phyloP scores from a whole-genome alignment of 768 basidiomycete genomes.

The Trametopsis cervina region DNA sequence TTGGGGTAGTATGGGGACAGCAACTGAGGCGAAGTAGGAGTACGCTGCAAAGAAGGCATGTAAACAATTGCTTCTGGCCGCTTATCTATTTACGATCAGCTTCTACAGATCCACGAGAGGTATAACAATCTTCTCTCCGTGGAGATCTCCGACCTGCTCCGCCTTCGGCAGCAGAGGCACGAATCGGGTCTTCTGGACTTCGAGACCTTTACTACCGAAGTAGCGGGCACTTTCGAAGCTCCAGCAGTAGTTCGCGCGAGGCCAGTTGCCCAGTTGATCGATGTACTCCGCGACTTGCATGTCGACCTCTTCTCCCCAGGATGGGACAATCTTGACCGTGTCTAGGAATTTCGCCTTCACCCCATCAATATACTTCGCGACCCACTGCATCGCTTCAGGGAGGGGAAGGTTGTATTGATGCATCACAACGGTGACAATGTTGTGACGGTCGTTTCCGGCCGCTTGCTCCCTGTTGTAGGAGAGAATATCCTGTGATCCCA shows the following conservation, averaged over 20 bases:
- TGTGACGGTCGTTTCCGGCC: conserved; percentile 20
- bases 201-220: conserved; percentile 22
- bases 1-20: too few relatives aligned
- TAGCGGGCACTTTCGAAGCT: conserved; percentile 26
- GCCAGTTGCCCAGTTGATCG: conserved; percentile 21
- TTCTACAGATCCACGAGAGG: not conserved
- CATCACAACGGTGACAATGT: conserved; percentile 24
- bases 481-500: conserved; percentile 17
- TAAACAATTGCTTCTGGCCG: too few relatives aligned
- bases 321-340: conserved; percentile 19
- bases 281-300: conserved; percentile 20
- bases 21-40: too few relatives aligned
- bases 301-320: conserved; percentile 23
- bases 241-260: conserved; percentile 23
- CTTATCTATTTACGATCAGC: too few relatives aligned
- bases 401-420: conserved; percentile 13
- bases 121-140: conserved; percentile 6
- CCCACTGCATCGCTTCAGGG: conserved; percentile 16
- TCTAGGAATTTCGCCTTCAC: conserved; percentile 17
- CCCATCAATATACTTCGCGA: conserved; percentile 13
- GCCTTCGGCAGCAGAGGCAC: conserved; percentile 14
- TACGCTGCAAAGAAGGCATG: too few relatives aligned
- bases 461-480: conserved; percentile 27
- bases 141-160: not conserved
- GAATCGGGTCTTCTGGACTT: conserved; percentile 18